Evolutionary conservation across 768 basidiomycete genomes (phyloP), one percentile per base, ranked within the genome.

Genomic region (Russula olivacea): DNA sequence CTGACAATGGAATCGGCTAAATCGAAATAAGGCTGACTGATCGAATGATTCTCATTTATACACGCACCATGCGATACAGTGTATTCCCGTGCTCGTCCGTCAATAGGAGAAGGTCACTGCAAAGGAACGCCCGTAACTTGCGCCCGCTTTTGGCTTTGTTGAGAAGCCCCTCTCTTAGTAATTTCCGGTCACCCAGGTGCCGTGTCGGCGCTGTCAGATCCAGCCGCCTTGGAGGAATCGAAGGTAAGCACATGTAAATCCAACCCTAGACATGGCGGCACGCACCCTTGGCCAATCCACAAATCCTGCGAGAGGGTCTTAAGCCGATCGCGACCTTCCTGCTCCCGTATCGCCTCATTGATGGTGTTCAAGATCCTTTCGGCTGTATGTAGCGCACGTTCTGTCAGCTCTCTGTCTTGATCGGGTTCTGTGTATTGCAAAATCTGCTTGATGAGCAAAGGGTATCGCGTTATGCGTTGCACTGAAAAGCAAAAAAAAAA

Each of bases 381-480:
- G 0, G 92, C 83, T 15, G 79, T 82, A 9, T 79, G 74, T 1
- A 90, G 79, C 0, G 89, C 80, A 0, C 73, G 71, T 2, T 79
- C 74, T 56, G 93, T 82, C 6, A 75, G 74, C 15, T 75, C 72
- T 34, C 81, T 79, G 70, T 93, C 92, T 8, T 83, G 77, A 28
- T 83, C 82, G 1, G 77, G 74, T 34, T 88, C 85, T 2, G 93
- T 94, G 71, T 94, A 91, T 23, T 86, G 81, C 28, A 92, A 72
- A 66, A 97, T 90, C 83, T 90, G 90, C 58, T 86, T 85, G 66
- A 98, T 86, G 36, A 98, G 79, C 0, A 99, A 78, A 0, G 96
- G 96, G 71, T 98, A 99, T 61, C 93, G 81, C 0, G 96, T 97
- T 60, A 98, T 86, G 10, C 96, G 86, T 84, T 97, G 93, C 93